These are phyloP conservation scores for Talaromyces sp. DNA, from an alignment of 2,329 filamentous ascomycete species.

Conservation along the genomic window DNA sequence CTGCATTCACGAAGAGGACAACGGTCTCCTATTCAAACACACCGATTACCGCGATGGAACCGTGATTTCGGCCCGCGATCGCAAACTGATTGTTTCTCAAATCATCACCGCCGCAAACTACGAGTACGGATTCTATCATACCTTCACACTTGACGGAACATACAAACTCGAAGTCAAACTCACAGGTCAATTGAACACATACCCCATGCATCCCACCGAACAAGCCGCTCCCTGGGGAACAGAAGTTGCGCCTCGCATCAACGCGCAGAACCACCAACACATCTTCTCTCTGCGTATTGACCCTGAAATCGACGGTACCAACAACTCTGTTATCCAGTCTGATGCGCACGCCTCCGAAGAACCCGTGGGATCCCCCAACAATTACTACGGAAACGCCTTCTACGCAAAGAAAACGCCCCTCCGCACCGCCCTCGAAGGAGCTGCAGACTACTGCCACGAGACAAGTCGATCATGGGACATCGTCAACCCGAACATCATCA, in stretches of 20 bases:
- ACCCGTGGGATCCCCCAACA: slow-evolving; percentile 72
- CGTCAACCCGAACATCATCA: slow-evolving; percentile 71
- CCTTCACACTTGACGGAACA: slow-evolving; percentile 87
- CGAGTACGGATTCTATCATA: slow-evolving; percentile 84
- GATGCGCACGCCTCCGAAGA: slow-evolving; percentile 68
- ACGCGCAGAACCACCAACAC: slow-evolving; percentile 94
- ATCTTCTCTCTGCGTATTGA: slow-evolving; percentile 87
- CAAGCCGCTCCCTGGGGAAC: slow-evolving; percentile 84
- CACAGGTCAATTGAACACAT: slow-evolving; percentile 89
- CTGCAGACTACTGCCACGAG: slow-evolving; percentile 73
- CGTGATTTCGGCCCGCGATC: slow-evolving; percentile 74
- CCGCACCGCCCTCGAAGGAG: slow-evolving; percentile 61
- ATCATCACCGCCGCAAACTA: slow-evolving; percentile 96
- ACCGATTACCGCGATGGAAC: slow-evolving; percentile 91
- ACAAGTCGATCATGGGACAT: slow-evolving; percentile 91
- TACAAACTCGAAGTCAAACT: slow-evolving; percentile 88
- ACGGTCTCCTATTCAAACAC: slow-evolving; percentile 88
- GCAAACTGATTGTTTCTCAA: slow-evolving; percentile 82
- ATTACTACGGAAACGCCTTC: slow-evolving; percentile 86
- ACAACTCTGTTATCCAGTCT: slow-evolving; percentile 79
- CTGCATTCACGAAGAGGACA: slow-evolving; percentile 91
- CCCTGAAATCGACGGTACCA: slow-evolving; percentile 76
- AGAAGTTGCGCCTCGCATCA: slow-evolving; percentile 83
- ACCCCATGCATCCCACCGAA: slow-evolving; percentile 71
- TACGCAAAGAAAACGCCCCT: slow-evolving; percentile 79